These are phyloP conservation scores for Euphorbia celastroides DNA, from an alignment of 441 rosid genomes.

Conservation along the genomic window DNA sequence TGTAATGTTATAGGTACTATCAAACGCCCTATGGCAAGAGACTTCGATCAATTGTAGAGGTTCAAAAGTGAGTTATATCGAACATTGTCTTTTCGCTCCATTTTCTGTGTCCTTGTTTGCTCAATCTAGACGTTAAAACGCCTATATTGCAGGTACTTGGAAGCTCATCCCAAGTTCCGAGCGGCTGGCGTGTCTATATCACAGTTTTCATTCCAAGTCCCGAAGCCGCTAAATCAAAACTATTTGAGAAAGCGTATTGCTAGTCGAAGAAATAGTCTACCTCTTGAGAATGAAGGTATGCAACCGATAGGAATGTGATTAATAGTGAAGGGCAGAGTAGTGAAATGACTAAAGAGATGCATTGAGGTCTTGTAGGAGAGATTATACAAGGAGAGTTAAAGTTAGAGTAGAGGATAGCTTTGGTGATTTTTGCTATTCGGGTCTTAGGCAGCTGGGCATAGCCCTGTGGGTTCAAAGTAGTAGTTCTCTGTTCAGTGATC, in stretches of 20 bases:
- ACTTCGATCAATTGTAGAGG: conserved; percentile 79
- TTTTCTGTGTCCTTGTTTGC: background rate
- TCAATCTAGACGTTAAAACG: conserved; percentile 2
- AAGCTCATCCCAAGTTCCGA: conserved; percentile 56
- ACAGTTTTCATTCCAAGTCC: conserved; percentile 82
- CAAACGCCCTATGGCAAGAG: conserved; percentile 83
- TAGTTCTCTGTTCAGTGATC: no score
- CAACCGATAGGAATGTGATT: no score
- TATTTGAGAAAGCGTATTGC: conserved; percentile 76
- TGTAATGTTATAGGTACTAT: conserved; percentile 57
- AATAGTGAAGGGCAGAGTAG: no score
- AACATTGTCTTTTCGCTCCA: background rate
- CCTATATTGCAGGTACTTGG: conserved; percentile 49
- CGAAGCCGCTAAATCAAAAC: conserved; percentile 69
- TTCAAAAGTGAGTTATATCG: conserved; percentile 55
- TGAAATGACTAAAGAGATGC: no score
- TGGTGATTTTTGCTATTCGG: no score
- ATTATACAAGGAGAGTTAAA: no score
- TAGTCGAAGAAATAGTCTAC: conserved; percentile 23
- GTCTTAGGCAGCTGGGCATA: no score
- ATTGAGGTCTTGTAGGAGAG: no score
- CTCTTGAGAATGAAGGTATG: conserved; percentile 50
- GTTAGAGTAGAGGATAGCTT: no score
- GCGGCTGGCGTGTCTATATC: conserved; percentile 50
- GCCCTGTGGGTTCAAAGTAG: no score